Conservation (phyloP, 225 moss, liverwort and hornwort genomes). For the Marchantia polymorpha region DNA sequence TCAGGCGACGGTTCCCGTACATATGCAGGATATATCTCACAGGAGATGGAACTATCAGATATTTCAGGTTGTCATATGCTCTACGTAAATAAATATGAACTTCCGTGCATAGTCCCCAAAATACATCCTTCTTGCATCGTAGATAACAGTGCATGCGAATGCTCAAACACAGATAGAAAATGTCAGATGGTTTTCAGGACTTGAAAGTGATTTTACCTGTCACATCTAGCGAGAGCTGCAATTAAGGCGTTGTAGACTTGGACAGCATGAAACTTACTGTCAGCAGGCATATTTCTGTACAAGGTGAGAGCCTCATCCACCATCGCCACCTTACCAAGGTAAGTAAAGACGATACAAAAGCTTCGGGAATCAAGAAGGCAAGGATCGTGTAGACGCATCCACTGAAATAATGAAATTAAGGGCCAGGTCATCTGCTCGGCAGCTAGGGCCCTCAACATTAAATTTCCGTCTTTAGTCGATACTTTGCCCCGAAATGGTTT, state of each 20-base stretch:
- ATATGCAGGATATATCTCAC: background rate
- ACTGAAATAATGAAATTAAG: constrained; percentile 74
- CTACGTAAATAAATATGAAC: too few species aligned
- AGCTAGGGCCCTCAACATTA: constrained; percentile 58
- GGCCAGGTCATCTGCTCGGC: constrained; percentile 57
- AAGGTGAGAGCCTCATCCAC: constrained; percentile 61
- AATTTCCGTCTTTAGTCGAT: constrained; percentile 57
- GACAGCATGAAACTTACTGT: constrained; percentile 56
- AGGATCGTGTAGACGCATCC: constrained; percentile 84
- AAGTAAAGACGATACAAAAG: constrained; percentile 66
- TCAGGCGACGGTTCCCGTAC: background rate
- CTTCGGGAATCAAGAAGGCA: constrained; percentile 71
- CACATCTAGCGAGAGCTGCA: constrained; percentile 60
- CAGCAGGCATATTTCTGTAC: constrained; percentile 62
- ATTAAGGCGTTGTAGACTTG: constrained; percentile 85
- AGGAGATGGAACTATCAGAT: too few species aligned
- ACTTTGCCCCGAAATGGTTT: constrained; percentile 48
- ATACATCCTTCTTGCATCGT: too few species aligned
- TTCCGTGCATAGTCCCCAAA: background rate
- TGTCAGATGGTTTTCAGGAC: background rate
- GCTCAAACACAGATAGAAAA: background rate
- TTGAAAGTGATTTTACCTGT: constrained; percentile 47
- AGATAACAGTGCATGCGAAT: too few species aligned
- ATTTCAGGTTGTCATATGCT: too few species aligned
- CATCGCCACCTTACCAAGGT: constrained; percentile 64